Base-by-base conservation (phyloP, 208 protist species). In the Tritrichomonas foetus region DNA sequence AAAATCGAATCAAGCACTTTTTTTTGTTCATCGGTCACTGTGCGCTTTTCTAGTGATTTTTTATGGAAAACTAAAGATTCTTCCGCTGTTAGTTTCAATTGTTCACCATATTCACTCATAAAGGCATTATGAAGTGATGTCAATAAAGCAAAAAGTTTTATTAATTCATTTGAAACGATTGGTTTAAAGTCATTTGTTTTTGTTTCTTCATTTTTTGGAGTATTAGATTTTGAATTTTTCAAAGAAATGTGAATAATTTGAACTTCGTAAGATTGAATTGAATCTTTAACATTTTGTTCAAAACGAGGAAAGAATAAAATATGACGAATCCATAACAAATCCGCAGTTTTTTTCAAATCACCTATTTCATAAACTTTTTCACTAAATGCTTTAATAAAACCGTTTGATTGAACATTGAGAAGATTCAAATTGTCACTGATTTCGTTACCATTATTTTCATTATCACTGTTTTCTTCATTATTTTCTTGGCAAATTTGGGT, bases 301-400 rank as follows among this genome's bases (percentile, higher is more conserved):
- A 84, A 84, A 11, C 74, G 1, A n/a, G 74, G 74, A 25, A 44
- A 84, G n/a, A 84, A 53, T 39, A 47, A n/a, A 9, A 84, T 44
- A 84, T 39, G 53, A 25, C 74, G 2, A 30, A 84, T 53, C 74
- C 74, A 84, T 84, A 84, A 84, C 8, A 84, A 53, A 84, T 84
- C 74, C 36, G 36, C 36, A 0, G n/a, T 30, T n/a, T 49, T 30
- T 30, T 8, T 47, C 22, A 84, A 30, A 25, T 84, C 74, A 9
- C 3, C 2, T 53, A 84, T 25, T 53, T 84, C 74, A 33, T 3
- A 33, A 13, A 13, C 1, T n/a, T n/a, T 49, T n/a, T 84, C 74
- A 11, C 25, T 47, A 84, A 84, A 84, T 25, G 74, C 74, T 49
- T n/a, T 49, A n/a, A 84, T 84, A 53, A n/a, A 84, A 22, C 74